Conservation (phyloP, 1,284 basidiomycete species). For the Fomitopsis palustris region DNA sequence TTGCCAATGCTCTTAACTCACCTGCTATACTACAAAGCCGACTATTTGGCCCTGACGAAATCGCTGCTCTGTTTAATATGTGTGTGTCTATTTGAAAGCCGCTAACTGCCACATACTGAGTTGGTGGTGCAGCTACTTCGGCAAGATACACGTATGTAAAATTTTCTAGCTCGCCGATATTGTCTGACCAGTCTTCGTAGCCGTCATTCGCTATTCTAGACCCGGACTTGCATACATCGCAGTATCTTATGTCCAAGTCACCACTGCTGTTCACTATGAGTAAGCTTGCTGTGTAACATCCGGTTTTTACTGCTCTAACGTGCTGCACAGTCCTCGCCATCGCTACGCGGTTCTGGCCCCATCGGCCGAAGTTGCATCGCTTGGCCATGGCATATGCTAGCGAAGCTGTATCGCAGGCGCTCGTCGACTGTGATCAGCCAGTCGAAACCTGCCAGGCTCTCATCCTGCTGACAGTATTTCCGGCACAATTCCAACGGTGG, state of each 20-base stretch:
- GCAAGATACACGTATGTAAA: conserved; percentile 43
- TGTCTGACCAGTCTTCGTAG: conserved; percentile 26
- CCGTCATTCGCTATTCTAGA: conserved; percentile 56
- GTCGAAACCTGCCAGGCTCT: conserved; percentile 59
- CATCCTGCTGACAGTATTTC: conserved; percentile 48
- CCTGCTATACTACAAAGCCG: conserved; percentile 41
- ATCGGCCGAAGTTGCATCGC: conserved; percentile 40
- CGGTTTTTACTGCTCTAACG: neutral
- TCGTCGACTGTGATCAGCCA: conserved; percentile 44
- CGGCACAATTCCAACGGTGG: conserved; percentile 53
- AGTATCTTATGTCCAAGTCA: conserved; percentile 43
- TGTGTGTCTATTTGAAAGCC: conserved; percentile 24
- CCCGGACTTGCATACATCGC: conserved; percentile 48
- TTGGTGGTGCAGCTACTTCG: conserved; percentile 44
- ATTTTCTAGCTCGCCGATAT: neutral
- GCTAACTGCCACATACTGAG: neutral
- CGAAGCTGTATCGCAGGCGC: conserved; percentile 46
- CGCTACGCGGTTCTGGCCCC: conserved; percentile 44
- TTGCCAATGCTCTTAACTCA: neutral
- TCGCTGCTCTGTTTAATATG: conserved; percentile 57
- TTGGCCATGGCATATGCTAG: conserved; percentile 51
- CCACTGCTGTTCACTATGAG: conserved; percentile 60
- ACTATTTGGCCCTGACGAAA: conserved; percentile 49
- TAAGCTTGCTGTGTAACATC: conserved; percentile 32
- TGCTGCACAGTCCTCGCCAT: conserved; percentile 44